Conservation (phyloP, 2,329 filamentous ascomycete genomes). For the Colletotrichum sp. region DNA sequence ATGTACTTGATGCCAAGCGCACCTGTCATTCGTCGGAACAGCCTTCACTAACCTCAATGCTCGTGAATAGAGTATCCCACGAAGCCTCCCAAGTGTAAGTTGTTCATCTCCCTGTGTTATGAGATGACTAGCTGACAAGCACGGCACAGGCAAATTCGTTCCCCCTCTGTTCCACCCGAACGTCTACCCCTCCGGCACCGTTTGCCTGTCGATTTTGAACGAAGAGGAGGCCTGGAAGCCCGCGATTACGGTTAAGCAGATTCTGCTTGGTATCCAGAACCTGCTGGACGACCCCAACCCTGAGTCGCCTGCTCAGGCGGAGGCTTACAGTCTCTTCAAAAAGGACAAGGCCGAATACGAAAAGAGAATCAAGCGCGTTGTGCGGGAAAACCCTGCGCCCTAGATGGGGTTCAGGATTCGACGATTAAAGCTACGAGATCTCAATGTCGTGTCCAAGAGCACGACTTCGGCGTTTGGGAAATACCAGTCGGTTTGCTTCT, state of each 20-base stretch:
- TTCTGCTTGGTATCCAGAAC: constrained; percentile 93
- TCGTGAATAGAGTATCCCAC: constrained; percentile 84
- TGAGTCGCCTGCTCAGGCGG: constrained; percentile 94
- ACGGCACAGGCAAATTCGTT: constrained; percentile 81
- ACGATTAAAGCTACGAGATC: not conserved
- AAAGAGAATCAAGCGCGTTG: constrained; percentile 82
- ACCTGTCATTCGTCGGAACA: not conserved
- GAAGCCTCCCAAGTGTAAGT: constrained; percentile 96
- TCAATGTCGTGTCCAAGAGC: not conserved
- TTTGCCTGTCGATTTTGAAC: constrained; percentile 95
- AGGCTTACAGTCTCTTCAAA: constrained; percentile 97
- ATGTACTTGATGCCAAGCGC: constrained; percentile 36
- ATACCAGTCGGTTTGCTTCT: constrained; percentile 21
- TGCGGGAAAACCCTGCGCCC: constrained; percentile 86
- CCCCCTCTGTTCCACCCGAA: constrained; percentile 98
- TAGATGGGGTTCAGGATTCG: constrained; percentile 38
- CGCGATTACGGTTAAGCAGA: constrained; percentile 98
- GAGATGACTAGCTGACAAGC: not conserved
- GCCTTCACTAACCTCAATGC: constrained; percentile 24
- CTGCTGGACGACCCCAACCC: constrained; percentile 96
- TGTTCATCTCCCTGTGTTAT: not conserved
- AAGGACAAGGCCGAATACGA: constrained; percentile 89
- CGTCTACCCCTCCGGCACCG: constrained; percentile 96
- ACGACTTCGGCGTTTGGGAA: constrained; percentile 17
- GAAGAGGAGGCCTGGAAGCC: constrained; percentile 99